Base-by-base conservation (phyloP, 768 basidiomycete genomes). In the Naganishia vishniacii region DNA sequence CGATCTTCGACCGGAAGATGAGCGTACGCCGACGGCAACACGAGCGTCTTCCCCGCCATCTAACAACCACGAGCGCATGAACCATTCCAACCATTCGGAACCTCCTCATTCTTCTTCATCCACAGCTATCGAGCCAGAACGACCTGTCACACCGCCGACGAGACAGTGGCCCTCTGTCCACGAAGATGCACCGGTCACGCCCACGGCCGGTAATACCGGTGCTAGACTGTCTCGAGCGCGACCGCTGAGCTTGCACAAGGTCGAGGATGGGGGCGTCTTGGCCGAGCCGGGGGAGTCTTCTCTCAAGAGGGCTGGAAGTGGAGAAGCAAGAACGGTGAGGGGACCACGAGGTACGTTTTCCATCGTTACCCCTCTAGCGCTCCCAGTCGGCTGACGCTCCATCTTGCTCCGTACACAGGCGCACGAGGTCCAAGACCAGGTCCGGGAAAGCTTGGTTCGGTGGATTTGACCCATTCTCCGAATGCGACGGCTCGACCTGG, bases 321-420 rank as follows among this genome's bases (percentile, higher is more conserved):
- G 65, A 7, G 53, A 51, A 37, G 53, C 59, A 11, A n/a, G 56
- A 26, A 26, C 42, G n/a, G 40, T 67, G 11, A 8, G 61, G 29
- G 65, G 65, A 5, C 65, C 65, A 8, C 41, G 65, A 58, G 49
- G 65, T 62, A 31, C 34, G 65, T 23, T 26, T 11, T 13, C 11
- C 12, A 4, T 3, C 4, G 25, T 26, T 26, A 28, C 25, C 13
- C 26, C 8, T 28, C n/a, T 18, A 42, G 46, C 31, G 20, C 2
- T n/a, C n/a, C n/a, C n/a, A n/a, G n/a, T n/a, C 31, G 2, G n/a
- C 9, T 37, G 1, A 26, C 44, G 15, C 40, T 58, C 23, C 15
- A 25, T 20, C n/a, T 46, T 23, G 2, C 25, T 2, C 41, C 18
- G 15, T 59, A 12, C 9, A 26, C 23, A 51, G 65, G 47, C 32